A percentile compares a stretch with the other conserved stretches of the same genome.
Evolutionary conservation across 2,329 filamentous ascomycete species (phyloP).

Genomic region (Aspergillus carbonarius): DNA sequence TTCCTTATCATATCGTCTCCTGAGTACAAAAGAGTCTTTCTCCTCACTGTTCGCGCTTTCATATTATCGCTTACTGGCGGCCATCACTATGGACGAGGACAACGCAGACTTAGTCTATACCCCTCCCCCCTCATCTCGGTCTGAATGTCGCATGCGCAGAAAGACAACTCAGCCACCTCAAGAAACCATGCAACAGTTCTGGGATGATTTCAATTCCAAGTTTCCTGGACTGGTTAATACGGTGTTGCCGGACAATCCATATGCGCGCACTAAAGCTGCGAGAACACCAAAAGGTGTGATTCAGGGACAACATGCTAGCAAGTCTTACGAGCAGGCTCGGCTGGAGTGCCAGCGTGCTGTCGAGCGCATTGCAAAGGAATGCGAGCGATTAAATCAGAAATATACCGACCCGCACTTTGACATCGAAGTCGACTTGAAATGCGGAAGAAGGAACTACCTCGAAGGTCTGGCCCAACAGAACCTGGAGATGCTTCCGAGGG

Average conservation of each 20-base stretch:
- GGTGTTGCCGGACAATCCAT: slow-evolving; percentile 67
- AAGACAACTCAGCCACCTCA: slow-evolving; percentile 61
- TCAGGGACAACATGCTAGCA: slow-evolving; percentile 57
- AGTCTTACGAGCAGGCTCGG: slow-evolving; percentile 71
- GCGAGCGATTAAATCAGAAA: slow-evolving; percentile 75
- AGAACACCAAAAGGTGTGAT: slow-evolving; percentile 55
- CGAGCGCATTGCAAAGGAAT: slow-evolving; percentile 60
- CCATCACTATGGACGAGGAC: slow-evolving; percentile 32
- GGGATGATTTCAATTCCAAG: slow-evolving; percentile 69
- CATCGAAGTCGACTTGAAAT: slow-evolving; percentile 73
- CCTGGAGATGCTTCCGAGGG: slow-evolving; percentile 59
- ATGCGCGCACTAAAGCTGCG: slow-evolving; percentile 60
- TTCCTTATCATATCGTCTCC: too few relatives aligned
- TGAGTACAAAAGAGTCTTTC: neutral
- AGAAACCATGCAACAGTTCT: slow-evolving; percentile 68
- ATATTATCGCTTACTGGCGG: too few relatives aligned
- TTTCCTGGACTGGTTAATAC: slow-evolving; percentile 71
- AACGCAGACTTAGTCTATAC: slow-evolving; percentile 23
- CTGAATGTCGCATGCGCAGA: slow-evolving; percentile 31
- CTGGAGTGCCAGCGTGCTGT: slow-evolving; percentile 65
- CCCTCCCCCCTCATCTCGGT: slow-evolving; percentile 32
- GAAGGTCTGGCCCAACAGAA: slow-evolving; percentile 45
- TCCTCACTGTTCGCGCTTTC: too few relatives aligned
- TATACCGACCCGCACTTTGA: slow-evolving; percentile 87
- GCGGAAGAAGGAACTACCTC: slow-evolving; percentile 52